Conservation (phyloP, 2,329 filamentous ascomycete genomes). For the Monosporascus ibericus region DNA sequence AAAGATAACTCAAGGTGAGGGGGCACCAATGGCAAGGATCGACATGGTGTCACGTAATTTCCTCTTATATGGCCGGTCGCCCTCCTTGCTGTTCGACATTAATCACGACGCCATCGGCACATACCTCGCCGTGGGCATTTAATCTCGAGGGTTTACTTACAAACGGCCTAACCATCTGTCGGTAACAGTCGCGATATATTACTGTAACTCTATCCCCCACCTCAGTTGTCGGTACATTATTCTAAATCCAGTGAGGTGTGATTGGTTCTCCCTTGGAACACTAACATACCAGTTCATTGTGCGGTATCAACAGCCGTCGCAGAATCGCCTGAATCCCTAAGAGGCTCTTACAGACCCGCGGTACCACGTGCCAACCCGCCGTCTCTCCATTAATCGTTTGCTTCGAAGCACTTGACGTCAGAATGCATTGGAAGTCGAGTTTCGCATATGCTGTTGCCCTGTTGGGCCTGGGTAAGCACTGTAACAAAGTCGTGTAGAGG, state of each 20-base stretch:
- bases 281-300: background rate
- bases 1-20: background rate
- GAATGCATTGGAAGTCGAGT: slow-evolving; percentile 20
- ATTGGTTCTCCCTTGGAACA: background rate
- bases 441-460: slow-evolving; percentile 14
- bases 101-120: background rate
- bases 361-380: background rate
- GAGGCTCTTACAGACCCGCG: background rate
- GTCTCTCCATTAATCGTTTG: background rate
- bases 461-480: slow-evolving; percentile 18
- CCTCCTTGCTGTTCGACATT: background rate
- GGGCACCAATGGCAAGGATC: background rate
- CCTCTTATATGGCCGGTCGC: background rate
- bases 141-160: background rate
- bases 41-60: background rate
- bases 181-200: background rate
- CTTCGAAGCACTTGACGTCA: slow-evolving; percentile 2
- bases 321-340: background rate
- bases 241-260: background rate
- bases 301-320: background rate
- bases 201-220: background rate
- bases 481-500: background rate
- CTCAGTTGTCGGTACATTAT: background rate
- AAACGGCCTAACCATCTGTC: background rate
- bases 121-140: background rate